Conservation (phyloP, 768 basidiomycete genomes). For the Podaxis sp. region DNA sequence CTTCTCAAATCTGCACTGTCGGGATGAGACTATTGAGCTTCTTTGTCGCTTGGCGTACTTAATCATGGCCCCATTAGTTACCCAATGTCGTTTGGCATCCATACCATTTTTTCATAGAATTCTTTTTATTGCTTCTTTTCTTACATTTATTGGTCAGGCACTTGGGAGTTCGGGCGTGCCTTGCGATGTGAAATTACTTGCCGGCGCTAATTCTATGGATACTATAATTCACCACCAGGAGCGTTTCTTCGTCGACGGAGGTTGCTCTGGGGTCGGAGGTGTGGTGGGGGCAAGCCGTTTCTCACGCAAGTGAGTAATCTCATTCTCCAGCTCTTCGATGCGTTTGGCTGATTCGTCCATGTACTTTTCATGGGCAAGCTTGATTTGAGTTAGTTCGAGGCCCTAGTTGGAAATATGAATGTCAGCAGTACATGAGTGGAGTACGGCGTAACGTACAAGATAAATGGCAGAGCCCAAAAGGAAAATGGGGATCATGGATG, state of each 20-base stretch:
- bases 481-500: conserved; percentile 77
- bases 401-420: conserved; percentile 39
- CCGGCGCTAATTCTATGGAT: neutral
- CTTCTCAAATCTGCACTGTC: conserved; percentile 54
- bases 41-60: neutral
- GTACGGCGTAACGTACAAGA: conserved; percentile 44
- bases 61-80: neutral
- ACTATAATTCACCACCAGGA: conserved; percentile 18
- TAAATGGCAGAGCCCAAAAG: conserved; percentile 80
- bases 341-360: conserved; percentile 58
- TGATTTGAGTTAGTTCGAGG: conserved; percentile 61
- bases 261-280: conserved; percentile 4
- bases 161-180: neutral
- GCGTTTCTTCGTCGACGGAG: conserved; percentile 16
- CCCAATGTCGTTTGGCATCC: neutral
- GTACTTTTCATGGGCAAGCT: conserved; percentile 70
- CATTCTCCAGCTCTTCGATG: conserved; percentile 56
- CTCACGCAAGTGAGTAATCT: conserved; percentile 47
- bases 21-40: conserved; percentile 8
- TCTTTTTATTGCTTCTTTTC: neutral
- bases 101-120: conserved; percentile 14
- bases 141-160: neutral
- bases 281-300: conserved; percentile 16
- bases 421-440: neutral
- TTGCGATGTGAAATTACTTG: neutral